These are phyloP conservation scores for Penicillium sp. DNA, from an alignment of 2,329 filamentous ascomycete genomes.

Conservation along the genomic window DNA sequence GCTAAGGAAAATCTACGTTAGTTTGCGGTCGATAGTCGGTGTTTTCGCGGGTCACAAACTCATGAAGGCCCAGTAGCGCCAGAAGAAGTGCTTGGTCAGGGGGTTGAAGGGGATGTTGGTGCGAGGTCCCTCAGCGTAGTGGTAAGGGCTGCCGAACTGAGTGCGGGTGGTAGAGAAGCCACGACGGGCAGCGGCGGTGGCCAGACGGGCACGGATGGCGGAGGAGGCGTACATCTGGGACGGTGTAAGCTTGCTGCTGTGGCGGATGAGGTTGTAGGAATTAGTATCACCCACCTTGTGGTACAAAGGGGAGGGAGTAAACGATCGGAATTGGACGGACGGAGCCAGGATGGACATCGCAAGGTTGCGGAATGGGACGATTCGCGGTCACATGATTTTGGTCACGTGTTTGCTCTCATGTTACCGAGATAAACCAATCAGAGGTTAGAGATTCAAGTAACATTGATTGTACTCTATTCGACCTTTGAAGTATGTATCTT, in stretches of 20 bases:
- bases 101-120: constrained; percentile 98
- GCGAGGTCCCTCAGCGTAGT: constrained; percentile 95
- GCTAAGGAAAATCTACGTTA: constrained; percentile 47
- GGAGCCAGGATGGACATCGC: constrained; percentile 22
- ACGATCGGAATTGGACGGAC: constrained; percentile 26
- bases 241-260: constrained; percentile 15
- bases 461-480: background rate
- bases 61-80: constrained; percentile 82
- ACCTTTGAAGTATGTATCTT: background rate
- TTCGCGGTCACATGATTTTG: constrained; percentile 12
- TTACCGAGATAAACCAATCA: background rate
- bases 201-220: constrained; percentile 61
- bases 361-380: constrained; percentile 24
- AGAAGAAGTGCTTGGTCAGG: constrained; percentile 77
- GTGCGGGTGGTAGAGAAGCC: constrained; percentile 90
- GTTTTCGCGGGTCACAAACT: constrained; percentile 47
- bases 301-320: constrained; percentile 23
- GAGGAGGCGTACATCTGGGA: constrained; percentile 74
- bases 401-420: background rate
- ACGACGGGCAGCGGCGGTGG: constrained; percentile 77
- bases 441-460: background rate
- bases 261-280: constrained; percentile 42
- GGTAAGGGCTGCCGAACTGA: constrained; percentile 87
- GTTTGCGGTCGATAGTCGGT: constrained; percentile 18
- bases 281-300: constrained; percentile 32